Base-by-base conservation (phyloP, 257 asterid species). In the Rhazya stricta region DNA sequence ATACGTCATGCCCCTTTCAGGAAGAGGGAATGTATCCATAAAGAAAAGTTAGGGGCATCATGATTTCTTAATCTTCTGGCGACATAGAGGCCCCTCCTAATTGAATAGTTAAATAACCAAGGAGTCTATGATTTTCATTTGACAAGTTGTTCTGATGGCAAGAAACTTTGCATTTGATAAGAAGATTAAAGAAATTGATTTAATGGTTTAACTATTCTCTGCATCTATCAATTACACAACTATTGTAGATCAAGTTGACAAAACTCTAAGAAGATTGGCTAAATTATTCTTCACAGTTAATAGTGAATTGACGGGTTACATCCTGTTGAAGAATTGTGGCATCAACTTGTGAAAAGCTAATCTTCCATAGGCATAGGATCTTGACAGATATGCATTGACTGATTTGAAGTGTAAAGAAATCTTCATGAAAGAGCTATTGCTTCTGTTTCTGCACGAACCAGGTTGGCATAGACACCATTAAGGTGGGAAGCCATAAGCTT, bases 371-470 rank as follows among this genome's bases (percentile, higher is more conserved):
- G 65, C 4, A 25, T 37, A 58, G n/a, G n/a, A 61, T 61, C 67
- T 61, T 11, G 68, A 18, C 13, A 16, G 4, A 61, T 9, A 29
- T 29, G 67, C 36, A 29, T 61, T 4, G 0, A 30, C 34, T 13
- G 4, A 27, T n/a, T 6, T n/a, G 15, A 30, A 27, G 25, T 18
- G 23, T 3, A 34, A 16, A 18, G 0, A 32, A 1, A 6, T n/a
- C 48, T 32, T 66, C 71, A 66, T 21, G 71, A 66, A 36, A 46
- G 85, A 86, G 94, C 96, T 76, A 85, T 79, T 61, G 96, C 97
- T 82, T 92, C 97, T 30, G 89, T 82, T 83, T 92, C 96, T 16
- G 91, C 86, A 29, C 92, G 81, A 77, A 89, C 96, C 81, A 92
- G 74, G 86, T 68, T 85, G 67, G 93, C 89, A 19, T 90, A 91